A percentile compares a stretch with the other conserved stretches of the same genome.
phyloP scores from a whole-genome alignment of 495 filamentous ascomycete species.

The Trichoderma gamsii region DNA sequence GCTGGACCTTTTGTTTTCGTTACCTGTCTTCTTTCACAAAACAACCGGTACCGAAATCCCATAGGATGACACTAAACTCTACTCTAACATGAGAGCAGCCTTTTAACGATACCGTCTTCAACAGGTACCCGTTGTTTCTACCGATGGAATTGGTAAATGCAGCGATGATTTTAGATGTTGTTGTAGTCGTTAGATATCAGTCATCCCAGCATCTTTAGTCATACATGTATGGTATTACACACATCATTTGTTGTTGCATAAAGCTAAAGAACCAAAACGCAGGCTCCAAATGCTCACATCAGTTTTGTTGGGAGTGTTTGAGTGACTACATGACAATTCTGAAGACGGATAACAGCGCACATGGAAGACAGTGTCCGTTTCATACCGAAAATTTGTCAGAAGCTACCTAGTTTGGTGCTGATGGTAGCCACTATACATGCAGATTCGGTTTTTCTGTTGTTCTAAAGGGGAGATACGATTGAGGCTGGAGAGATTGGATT shows the following conservation, averaged over 20 bases:
- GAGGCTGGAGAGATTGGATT: no score
- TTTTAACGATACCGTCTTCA: background rate
- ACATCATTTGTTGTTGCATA: background rate
- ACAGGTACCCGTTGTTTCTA: no score
- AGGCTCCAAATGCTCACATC: background rate
- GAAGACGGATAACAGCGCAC: background rate
- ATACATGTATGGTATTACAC: background rate
- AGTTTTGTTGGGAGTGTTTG: conserved; percentile 1
- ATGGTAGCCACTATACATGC: no score
- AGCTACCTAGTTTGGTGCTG: no score
- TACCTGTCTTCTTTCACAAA: background rate
- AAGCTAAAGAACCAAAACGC: background rate
- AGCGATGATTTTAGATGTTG: no score
- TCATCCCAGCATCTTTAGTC: background rate
- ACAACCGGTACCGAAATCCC: background rate
- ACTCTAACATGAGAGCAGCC: background rate
- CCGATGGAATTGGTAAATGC: no score
- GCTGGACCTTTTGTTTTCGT: no score
- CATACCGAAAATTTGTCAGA: background rate
- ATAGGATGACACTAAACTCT: background rate
- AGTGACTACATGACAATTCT: background rate
- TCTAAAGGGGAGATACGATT: no score
- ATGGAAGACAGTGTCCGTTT: background rate
- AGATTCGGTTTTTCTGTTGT: no score
- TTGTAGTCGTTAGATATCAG: no score